phyloP scores from a whole-genome alignment of 1,284 basidiomycete species.

The Ganoderma multipileum region DNA sequence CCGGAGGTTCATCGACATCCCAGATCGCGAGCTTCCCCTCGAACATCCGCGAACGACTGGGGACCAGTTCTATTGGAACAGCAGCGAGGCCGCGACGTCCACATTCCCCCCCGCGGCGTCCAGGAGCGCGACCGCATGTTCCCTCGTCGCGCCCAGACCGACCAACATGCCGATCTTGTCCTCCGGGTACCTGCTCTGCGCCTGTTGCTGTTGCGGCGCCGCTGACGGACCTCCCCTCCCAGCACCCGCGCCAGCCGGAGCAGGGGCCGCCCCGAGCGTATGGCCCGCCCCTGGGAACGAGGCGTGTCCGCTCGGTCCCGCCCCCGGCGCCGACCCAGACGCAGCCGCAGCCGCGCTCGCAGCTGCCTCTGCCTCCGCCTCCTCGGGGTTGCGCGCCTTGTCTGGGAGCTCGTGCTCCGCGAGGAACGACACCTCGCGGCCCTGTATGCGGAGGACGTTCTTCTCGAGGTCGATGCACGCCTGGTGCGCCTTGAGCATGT shows the following conservation, averaged over 20 bases:
- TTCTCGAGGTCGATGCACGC: slow-evolving; percentile 94
- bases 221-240: slow-evolving; percentile 12
- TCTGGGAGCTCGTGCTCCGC: slow-evolving; percentile 94
- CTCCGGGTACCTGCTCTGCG: slow-evolving; percentile 53
- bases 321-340: slow-evolving; percentile 18
- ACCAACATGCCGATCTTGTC: slow-evolving; percentile 63
- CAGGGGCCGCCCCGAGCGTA: slow-evolving; percentile 52
- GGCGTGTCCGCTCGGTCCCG: background rate
- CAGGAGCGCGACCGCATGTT: slow-evolving; percentile 79
- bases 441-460: slow-evolving; percentile 88
- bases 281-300: slow-evolving; percentile 70
- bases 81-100: slow-evolving; percentile 86
- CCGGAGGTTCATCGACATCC: background rate
- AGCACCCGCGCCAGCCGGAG: slow-evolving; percentile 35
- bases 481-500: slow-evolving; percentile 98
- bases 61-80: slow-evolving; percentile 61
- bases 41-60: background rate
- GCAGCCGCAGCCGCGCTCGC: slow-evolving; percentile 29
- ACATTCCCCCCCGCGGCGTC: slow-evolving; percentile 87
- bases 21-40: background rate
- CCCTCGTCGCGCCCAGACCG: slow-evolving; percentile 76
- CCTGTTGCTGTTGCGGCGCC: slow-evolving; percentile 14
- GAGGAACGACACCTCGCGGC: slow-evolving; percentile 86
- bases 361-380: slow-evolving; percentile 29
- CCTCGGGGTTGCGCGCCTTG: slow-evolving; percentile 63